Evolutionary conservation across 2,329 filamentous ascomycete species (phyloP).

Genomic region (Ceratocystis destructans): DNA sequence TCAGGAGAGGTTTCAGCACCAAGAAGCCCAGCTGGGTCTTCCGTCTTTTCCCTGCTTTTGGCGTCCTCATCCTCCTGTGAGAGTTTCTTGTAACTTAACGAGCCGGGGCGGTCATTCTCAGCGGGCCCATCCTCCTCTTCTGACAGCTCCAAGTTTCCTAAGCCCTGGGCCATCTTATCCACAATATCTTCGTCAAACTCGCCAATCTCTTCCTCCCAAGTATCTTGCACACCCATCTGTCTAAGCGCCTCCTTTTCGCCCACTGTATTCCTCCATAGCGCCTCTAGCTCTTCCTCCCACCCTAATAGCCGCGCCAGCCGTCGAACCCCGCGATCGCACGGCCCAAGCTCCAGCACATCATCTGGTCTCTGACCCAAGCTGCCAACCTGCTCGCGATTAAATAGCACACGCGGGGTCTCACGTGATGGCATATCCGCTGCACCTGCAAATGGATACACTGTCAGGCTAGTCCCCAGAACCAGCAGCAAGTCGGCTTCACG

Average conservation of each 20-base stretch:
- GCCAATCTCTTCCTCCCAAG: slow-evolving; percentile 25
- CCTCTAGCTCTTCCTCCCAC: slow-evolving; percentile 74
- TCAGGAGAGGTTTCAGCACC: not conserved
- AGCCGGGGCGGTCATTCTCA: not conserved
- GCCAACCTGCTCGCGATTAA: slow-evolving; percentile 78
- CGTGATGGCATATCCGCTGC: slow-evolving; percentile 52
- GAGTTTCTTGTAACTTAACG: slow-evolving; percentile 10
- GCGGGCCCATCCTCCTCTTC: slow-evolving; percentile 16
- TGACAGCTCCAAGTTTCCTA: slow-evolving; percentile 27
- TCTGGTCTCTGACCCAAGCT: slow-evolving; percentile 62
- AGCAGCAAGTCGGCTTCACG: slow-evolving; percentile 60
- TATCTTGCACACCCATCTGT: slow-evolving; percentile 29
- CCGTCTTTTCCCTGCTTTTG: not conserved
- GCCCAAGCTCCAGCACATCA: slow-evolving; percentile 70
- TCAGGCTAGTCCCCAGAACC: slow-evolving; percentile 77
- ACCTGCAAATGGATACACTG: slow-evolving; percentile 77
- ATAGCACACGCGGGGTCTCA: slow-evolving; percentile 60
- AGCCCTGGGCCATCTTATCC: slow-evolving; percentile 27
- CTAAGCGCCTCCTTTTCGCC: slow-evolving; percentile 44
- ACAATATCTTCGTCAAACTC: slow-evolving; percentile 33
- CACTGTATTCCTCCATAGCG: slow-evolving; percentile 55
- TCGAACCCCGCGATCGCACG: slow-evolving; percentile 71
- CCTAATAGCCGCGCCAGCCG: slow-evolving; percentile 67
- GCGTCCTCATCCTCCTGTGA: not conserved
- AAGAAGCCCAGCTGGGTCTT: not conserved